Evolutionary conservation across 257 asterid species (phyloP), one percentile per base, ranked within the genome.

Genomic region (Jasminum sambac): DNA sequence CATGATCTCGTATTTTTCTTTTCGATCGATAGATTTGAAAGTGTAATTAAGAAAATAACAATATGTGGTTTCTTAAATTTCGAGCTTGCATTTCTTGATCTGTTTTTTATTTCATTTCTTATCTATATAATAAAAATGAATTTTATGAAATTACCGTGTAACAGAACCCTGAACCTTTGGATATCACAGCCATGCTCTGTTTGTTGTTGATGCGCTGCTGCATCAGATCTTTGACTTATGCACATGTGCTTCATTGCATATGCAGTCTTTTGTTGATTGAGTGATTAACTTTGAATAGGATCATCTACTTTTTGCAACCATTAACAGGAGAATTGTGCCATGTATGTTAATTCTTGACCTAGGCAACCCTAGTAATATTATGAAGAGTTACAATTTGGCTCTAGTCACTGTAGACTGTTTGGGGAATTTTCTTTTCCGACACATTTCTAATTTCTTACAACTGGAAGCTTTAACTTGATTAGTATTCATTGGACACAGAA

Each of bases 11-110:
- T 19, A 55, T 0, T 23, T 23, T n/a, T 23, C 12, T 55, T 37
- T 10, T 66, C 70, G 60, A 10, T 70, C 40, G 57, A 62, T 39
- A 57, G 2, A 24, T 21, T 68, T 43, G 24, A 42, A 55, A 25
- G 38, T 19, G 37, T 39, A 11, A 70, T 30, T 30, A 21, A 40
- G 62, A 44, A 37, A 21, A 14, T 52, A 39, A 6, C 63, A 8
- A 61, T 36, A 24, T 55, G 21, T 19, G 17, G 44, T 24, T 66
- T 23, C 16, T 12, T 41, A 46, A 65, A 25, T 7, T 70, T 64
- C 11, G 64, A 6, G 62, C 42, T 46, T 19, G 8, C 1, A 21
- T 24, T 57, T 5, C 36, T 7, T 63, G n/a, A 39, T 52, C 3
- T 6, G 0, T 50, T 11, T n/a, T 44, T 23, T 12, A 12, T 23